phyloP scores from a whole-genome alignment of 495 filamentous ascomycete genomes.

The Chaetomium fimeti region DNA sequence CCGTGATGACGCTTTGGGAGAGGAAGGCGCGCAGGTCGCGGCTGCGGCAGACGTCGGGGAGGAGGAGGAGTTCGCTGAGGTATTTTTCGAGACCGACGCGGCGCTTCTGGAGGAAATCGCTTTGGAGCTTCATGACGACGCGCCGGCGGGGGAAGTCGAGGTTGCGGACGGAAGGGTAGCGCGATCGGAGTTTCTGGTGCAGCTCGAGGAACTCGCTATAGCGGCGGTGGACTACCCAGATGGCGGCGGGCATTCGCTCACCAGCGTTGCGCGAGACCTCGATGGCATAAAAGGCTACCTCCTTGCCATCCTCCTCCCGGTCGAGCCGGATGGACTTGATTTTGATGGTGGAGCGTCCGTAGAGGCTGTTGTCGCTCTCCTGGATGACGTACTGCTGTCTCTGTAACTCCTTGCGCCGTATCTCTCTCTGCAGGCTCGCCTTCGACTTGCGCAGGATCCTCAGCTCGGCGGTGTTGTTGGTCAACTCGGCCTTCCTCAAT shows the following conservation, averaged over 20 bases:
- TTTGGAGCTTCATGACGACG: constrained; percentile 93
- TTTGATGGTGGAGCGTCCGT: constrained; percentile 80
- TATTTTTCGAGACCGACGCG: constrained; percentile 81
- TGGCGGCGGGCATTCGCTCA: constrained; percentile 81
- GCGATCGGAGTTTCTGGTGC: constrained; percentile 78
- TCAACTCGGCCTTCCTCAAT: constrained; percentile 90
- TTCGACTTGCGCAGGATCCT: constrained; percentile 93
- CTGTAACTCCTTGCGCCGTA: constrained; percentile 91
- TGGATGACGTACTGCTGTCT: constrained; percentile 96
- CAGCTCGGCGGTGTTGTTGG: constrained; percentile 91
- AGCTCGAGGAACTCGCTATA: constrained; percentile 98
- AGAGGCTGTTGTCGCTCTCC: constrained; percentile 96
- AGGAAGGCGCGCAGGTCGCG: constrained; percentile 91
- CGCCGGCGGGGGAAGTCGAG: constrained; percentile 89
- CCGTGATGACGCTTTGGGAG: constrained; percentile 77
- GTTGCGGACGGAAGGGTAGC: constrained; percentile 81
- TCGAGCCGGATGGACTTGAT: constrained; percentile 93
- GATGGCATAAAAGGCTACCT: constrained; percentile 90
- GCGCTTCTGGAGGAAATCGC: constrained; percentile 89
- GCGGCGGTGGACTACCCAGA: constrained; percentile 74
- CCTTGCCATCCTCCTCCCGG: constrained; percentile 85
- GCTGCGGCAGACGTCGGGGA: constrained; percentile 92
- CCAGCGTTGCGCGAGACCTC: constrained; percentile 88
- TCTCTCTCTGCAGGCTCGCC: constrained; percentile 85
- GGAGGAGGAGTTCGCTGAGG: constrained; percentile 73